These are phyloP conservation scores for Arctium lappa DNA, from an alignment of 129 eudicot genomes.

Conservation along the genomic window DNA sequence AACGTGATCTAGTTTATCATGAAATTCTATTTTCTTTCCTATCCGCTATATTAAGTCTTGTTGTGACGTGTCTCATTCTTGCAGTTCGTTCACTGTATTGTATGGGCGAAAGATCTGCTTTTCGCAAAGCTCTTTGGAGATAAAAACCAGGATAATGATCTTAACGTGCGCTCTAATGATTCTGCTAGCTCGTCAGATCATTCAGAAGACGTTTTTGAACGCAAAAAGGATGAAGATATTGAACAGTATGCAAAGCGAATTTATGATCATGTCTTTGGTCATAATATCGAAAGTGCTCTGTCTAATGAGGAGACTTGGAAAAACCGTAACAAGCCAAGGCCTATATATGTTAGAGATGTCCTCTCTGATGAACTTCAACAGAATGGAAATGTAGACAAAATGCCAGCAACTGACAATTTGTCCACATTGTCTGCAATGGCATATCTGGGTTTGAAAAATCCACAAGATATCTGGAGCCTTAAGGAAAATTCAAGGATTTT, in stretches of 20 bases:
- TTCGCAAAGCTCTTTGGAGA: slow-evolving; percentile 94
- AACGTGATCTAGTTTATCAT: neutral
- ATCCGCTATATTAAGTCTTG: neutral
- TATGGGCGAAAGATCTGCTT: slow-evolving; percentile 97
- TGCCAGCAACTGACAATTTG: slow-evolving; percentile 31
- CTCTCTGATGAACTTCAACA: slow-evolving; percentile 37
- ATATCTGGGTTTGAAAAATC: slow-evolving; percentile 74
- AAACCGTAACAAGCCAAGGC: slow-evolving; percentile 81
- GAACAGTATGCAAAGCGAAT: slow-evolving; percentile 68
- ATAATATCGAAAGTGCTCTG: slow-evolving; percentile 83
- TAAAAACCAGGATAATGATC: slow-evolving; percentile 89
- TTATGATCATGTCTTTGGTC: slow-evolving; percentile 92
- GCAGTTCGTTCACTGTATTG: slow-evolving; percentile 97
- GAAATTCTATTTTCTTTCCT: neutral
- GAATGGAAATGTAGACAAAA: slow-evolving; percentile 56
- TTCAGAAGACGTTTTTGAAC: slow-evolving; percentile 79
- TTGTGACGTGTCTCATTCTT: neutral
- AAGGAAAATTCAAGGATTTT: slow-evolving; percentile 71
- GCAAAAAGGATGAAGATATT: slow-evolving; percentile 58
- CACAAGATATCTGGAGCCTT: slow-evolving; percentile 92
- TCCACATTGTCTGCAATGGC: slow-evolving; percentile 77
- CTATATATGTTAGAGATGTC: slow-evolving; percentile 64
- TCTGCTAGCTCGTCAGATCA: slow-evolving; percentile 61
- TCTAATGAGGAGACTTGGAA: slow-evolving; percentile 98
- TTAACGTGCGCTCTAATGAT: slow-evolving; percentile 77